Conservation (phyloP, 345 rosid species). For the Dipteronia sinensis region DNA sequence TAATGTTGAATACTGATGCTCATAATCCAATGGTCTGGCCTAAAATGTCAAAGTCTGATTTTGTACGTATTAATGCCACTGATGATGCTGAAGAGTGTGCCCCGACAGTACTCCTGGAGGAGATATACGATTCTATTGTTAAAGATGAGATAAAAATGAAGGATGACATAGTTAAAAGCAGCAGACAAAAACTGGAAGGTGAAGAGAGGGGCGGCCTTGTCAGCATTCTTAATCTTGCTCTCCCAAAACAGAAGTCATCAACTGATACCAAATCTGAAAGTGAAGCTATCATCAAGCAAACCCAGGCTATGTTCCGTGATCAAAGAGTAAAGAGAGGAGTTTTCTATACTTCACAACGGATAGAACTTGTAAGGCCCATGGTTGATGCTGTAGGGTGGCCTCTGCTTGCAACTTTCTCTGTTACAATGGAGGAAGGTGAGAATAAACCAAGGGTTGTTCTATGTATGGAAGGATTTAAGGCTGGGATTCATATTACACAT, state of each 20-base stretch:
- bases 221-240: constrained; percentile 82
- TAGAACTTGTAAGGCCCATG: constrained; percentile 91
- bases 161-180: constrained; percentile 68
- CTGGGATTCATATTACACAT: constrained; percentile 89
- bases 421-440: constrained; percentile 98
- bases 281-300: constrained; percentile 84
- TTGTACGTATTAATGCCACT: constrained; percentile 78
- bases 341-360: constrained; percentile 72
- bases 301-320: constrained; percentile 88
- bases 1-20: constrained; percentile 96
- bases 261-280: constrained; percentile 81
- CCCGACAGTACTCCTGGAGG: constrained; percentile 82
- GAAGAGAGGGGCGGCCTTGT: constrained; percentile 94
- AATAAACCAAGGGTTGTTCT: constrained; percentile 86
- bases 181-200: constrained; percentile 71
- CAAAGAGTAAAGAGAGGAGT: constrained; percentile 88
- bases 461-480: constrained; percentile 99
- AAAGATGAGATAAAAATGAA: constrained; percentile 94
- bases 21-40: constrained; percentile 97
- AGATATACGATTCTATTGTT: constrained; percentile 92
- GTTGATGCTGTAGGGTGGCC: constrained; percentile 99
- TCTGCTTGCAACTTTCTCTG: constrained; percentile 94
- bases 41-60: constrained; percentile 96
- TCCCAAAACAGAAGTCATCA: constrained; percentile 71
- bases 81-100: constrained; percentile 81